Conservation (phyloP, 2,329 filamentous ascomycete species). For the Fusarium sp. region DNA sequence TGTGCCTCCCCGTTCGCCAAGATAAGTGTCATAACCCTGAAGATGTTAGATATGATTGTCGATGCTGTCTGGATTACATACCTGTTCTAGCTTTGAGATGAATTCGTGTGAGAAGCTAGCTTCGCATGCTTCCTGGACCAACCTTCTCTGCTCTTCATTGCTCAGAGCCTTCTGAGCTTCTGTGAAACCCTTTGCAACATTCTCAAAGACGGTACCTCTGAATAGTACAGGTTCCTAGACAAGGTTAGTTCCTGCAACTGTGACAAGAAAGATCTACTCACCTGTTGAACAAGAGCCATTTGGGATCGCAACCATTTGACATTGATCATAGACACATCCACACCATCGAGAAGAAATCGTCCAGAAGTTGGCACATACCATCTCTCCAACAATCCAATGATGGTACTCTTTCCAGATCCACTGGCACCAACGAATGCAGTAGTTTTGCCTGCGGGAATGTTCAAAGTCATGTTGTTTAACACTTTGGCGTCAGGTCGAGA, state of each 20-base stretch:
- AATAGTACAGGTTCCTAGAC: constrained; percentile 45
- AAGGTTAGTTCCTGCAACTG: neutral
- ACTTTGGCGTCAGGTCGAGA: constrained; percentile 69
- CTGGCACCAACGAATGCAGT: constrained; percentile 79
- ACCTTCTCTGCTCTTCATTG: constrained; percentile 3
- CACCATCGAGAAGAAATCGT: constrained; percentile 55
- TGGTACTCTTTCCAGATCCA: constrained; percentile 77
- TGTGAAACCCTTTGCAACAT: constrained; percentile 43
- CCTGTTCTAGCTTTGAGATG: constrained; percentile 36
- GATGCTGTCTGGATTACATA: neutral
- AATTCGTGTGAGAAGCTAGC: constrained; percentile 46
- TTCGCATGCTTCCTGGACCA: constrained; percentile 39
- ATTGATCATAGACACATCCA: constrained; percentile 56
- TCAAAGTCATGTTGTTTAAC: constrained; percentile 66
- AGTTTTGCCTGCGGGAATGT: constrained; percentile 69
- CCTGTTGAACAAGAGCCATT: constrained; percentile 58
- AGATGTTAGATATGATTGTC: neutral
- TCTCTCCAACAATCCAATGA: constrained; percentile 74
- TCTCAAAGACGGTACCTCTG: constrained; percentile 48
- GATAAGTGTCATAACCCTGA: constrained; percentile 42
- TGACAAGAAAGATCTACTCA: neutral
- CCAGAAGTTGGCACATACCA: constrained; percentile 66
- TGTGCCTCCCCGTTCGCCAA: constrained; percentile 43
- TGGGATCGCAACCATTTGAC: constrained; percentile 62
- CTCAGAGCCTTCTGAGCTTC: constrained; percentile 23